These are phyloP conservation scores for Ambrosia hybrid DNA, from an alignment of 140 eudicot genomes.

Conservation along the genomic window DNA sequence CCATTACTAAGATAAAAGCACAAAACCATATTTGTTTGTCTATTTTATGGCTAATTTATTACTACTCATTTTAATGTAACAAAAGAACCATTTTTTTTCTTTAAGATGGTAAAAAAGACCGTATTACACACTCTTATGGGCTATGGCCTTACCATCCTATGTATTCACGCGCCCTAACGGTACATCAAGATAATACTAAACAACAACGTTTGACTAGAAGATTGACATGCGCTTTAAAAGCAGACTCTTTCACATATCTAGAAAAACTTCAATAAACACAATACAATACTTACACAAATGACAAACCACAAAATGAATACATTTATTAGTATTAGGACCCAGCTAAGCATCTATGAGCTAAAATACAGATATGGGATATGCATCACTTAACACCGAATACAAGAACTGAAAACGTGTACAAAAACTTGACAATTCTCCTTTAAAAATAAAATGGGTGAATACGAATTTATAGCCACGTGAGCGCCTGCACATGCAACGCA, in stretches of 20 bases:
- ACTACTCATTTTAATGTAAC: not conserved
- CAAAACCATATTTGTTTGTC: not conserved
- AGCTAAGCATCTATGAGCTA: not conserved
- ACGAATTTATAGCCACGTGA: not conserved
- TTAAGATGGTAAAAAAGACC: not conserved
- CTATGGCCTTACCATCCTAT: not conserved
- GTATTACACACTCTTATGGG: not conserved
- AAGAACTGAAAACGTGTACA: slow-evolving; percentile 1
- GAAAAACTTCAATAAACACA: slow-evolving; percentile 2
- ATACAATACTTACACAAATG: not conserved
- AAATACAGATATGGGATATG: slow-evolving; percentile 2
- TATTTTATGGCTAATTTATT: not conserved
- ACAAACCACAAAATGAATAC: slow-evolving; percentile 3
- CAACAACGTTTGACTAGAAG: not conserved
- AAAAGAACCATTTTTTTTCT: not conserved
- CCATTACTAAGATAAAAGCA: not conserved
- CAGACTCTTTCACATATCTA: not conserved
- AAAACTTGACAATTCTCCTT: not conserved
- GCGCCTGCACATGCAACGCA: not conserved
- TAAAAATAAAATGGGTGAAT: not conserved
- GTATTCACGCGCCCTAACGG: not conserved
- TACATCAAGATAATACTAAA: slow-evolving; percentile 2
- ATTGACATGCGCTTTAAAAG: not conserved
- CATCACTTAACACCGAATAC: not conserved
- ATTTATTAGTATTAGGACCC: slow-evolving; percentile 10